Conservation (phyloP, 192 early-diverging fungal species). For the Umbelopsis sp. region DNA sequence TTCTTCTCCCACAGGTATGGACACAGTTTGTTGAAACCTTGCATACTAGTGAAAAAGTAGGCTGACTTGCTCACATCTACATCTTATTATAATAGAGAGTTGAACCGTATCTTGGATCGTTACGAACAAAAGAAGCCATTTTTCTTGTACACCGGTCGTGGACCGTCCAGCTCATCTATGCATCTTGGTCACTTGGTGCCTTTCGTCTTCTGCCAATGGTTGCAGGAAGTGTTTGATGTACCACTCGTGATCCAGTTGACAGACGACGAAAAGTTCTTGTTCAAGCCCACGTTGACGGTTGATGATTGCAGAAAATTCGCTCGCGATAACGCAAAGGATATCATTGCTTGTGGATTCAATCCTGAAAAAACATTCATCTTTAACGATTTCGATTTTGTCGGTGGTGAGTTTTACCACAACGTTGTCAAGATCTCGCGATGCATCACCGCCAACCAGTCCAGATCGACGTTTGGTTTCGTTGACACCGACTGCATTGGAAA, state of each 20-base stretch:
- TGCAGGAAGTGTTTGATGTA: conserved; percentile 95
- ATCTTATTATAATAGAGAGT: conserved; percentile 64
- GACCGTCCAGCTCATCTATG: conserved; percentile 90
- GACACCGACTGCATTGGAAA: conserved; percentile 91
- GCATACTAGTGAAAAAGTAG: not conserved
- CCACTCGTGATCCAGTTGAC: conserved; percentile 97
- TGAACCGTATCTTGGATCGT: conserved; percentile 81
- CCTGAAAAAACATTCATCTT: conserved; percentile 98
- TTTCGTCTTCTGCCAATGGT: conserved; percentile 95
- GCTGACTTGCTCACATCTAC: not conserved
- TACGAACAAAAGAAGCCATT: conserved; percentile 97
- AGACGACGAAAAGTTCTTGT: conserved; percentile 99
- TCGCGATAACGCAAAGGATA: conserved; percentile 85
- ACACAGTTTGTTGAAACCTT: conserved; percentile 4
- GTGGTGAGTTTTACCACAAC: conserved; percentile 93
- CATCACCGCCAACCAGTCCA: conserved; percentile 83
- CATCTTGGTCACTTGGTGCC: conserved; percentile 97
- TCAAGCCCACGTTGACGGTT: conserved; percentile 85
- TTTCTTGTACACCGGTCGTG: conserved; percentile 97
- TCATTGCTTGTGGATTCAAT: conserved; percentile 94
- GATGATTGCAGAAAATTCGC: conserved; percentile 80
- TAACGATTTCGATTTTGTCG: conserved; percentile 88
- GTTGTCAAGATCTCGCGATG: conserved; percentile 84
- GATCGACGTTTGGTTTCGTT: conserved; percentile 89
- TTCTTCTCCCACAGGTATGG: conserved; percentile 93